Evolutionary conservation across 1,284 basidiomycete genomes (phyloP).

Genomic region (Coriolopsis trogii): DNA sequence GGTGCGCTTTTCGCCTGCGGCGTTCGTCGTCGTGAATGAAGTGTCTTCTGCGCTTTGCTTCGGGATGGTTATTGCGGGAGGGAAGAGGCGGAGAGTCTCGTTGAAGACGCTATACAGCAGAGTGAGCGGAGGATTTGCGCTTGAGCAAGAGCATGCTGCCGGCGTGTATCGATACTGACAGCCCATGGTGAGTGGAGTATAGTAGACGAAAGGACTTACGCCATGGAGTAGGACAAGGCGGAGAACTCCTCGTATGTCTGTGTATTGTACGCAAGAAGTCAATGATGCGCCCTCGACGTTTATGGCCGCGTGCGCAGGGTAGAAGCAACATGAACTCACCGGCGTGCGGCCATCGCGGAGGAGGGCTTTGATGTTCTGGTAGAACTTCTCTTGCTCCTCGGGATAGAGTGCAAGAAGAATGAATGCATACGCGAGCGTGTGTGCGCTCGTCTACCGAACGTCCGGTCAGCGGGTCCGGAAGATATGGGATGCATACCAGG

Average conservation of each 20-base stretch:
- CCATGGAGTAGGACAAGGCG: slow-evolving; percentile 45
- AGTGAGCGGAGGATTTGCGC: too few species aligned
- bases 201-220: slow-evolving; percentile 35
- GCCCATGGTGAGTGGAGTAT: neutral
- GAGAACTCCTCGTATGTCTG: slow-evolving; percentile 57
- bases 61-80: slow-evolving; percentile 44
- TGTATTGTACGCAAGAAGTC: neutral
- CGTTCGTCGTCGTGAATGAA: slow-evolving; percentile 40
- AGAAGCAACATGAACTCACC: slow-evolving; percentile 33
- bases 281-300: too few species aligned
- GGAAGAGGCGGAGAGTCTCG: slow-evolving; percentile 63
- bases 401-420: slow-evolving; percentile 55
- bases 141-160: too few species aligned
- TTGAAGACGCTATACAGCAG: slow-evolving; percentile 55
- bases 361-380: slow-evolving; percentile 50
- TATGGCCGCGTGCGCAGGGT: neutral
- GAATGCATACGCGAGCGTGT: slow-evolving; percentile 61
- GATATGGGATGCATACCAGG: too few species aligned
- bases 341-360: slow-evolving; percentile 45
- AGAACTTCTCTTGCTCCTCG: slow-evolving; percentile 63
- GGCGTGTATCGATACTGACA: too few species aligned
- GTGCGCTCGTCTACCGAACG: slow-evolving; percentile 49
- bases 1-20: slow-evolving; percentile 39
- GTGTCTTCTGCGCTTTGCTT: slow-evolving; percentile 54
- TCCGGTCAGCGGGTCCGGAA: neutral